Conservation (phyloP, 2,329 filamentous ascomycete species). For the Anisogramma anomala region DNA sequence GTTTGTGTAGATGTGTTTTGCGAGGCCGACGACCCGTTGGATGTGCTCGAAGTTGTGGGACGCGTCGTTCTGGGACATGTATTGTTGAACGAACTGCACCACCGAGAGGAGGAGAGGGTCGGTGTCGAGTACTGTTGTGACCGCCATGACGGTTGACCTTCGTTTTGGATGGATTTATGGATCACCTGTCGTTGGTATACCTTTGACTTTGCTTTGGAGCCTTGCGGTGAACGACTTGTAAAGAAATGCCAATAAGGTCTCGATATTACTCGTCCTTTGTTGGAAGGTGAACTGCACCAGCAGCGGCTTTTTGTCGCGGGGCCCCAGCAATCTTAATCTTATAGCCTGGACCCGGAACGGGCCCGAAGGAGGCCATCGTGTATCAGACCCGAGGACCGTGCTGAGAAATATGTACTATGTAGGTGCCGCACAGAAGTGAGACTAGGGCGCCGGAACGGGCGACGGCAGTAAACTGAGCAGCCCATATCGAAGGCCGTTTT, state of each 20-base stretch:
- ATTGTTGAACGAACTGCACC: constrained; percentile 52
- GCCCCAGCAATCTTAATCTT: constrained; percentile 5
- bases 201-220: too few species aligned
- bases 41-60: constrained; percentile 87
- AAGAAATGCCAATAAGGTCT: too few species aligned
- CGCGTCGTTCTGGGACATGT: constrained; percentile 69
- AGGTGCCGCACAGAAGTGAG: constrained; percentile 6
- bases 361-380: constrained; percentile 1
- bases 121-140: constrained; percentile 22
- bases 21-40: constrained; percentile 62
- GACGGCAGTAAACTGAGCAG: not conserved
- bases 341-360: not conserved
- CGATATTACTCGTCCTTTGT: not conserved
- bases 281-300: not conserved
- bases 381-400: constrained; percentile 1
- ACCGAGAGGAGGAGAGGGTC: constrained; percentile 42
- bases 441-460: constrained; percentile 8
- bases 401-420: too few species aligned
- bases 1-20: constrained; percentile 47
- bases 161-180: not conserved
- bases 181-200: not conserved
- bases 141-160: constrained; percentile 4
- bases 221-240: too few species aligned
- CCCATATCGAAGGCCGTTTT: constrained; percentile 3
- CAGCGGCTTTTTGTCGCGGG: not conserved